Percentiles rank a stretch among this genome's conserved stretches.
phyloP scores from a whole-genome alignment of 2,329 filamentous ascomycete genomes.

The Verticillium alfalfae region DNA sequence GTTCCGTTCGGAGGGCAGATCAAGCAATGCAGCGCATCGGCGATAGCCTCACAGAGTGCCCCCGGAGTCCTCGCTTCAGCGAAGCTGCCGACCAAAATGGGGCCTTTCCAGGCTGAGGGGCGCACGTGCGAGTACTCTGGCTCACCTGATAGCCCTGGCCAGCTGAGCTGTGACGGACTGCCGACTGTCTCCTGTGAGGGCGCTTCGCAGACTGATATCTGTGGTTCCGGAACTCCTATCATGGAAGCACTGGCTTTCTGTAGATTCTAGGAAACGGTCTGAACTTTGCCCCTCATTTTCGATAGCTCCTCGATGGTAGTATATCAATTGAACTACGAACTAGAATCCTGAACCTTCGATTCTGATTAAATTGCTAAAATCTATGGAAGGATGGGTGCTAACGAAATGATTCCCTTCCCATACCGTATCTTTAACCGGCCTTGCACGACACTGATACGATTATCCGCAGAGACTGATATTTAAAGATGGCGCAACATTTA shows the following conservation, averaged over 20 bases:
- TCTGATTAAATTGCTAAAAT: no score
- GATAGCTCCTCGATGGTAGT: neutral
- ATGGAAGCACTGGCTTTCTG: neutral
- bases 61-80: neutral
- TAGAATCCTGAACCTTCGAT: no score
- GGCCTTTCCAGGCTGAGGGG: neutral
- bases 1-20: neutral
- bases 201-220: neutral
- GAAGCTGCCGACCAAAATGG: neutral
- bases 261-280: neutral
- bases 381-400: no score
- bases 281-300: neutral
- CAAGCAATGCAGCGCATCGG: neutral
- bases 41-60: neutral
- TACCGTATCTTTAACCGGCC: no score
- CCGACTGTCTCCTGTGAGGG: neutral
- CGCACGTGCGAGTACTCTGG: neutral
- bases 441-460: no score
- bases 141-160: neutral
- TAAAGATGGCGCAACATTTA: neutral
- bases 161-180: neutral
- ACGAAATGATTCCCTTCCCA: no score
- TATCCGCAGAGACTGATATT: no score
- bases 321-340: no score
- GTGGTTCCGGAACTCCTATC: neutral